Evolutionary conservation across 129 eudicot species (phyloP).

Genomic region (Helianthus tuberosus): DNA sequence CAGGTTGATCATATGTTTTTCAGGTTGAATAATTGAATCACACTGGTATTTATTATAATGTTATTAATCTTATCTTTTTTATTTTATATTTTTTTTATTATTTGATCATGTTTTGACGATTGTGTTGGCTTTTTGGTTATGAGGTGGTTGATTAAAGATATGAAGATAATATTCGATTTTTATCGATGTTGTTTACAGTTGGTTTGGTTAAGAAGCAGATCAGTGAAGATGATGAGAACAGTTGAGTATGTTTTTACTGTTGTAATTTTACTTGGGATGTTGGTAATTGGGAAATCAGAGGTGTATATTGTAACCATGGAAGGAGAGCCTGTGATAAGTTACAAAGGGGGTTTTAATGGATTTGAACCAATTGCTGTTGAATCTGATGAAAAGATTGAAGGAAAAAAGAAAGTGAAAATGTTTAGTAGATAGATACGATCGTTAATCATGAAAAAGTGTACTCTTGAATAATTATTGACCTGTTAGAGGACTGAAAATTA

Average conservation of each 20-base stretch:
- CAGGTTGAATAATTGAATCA: conserved; percentile 36
- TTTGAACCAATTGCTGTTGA: conserved; percentile 88
- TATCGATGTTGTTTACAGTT: conserved; percentile 13
- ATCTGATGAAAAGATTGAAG: conserved; percentile 72
- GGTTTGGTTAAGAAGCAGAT: conserved; percentile 36
- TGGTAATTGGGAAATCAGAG: conserved; percentile 56
- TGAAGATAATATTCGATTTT: background rate
- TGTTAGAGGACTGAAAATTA: too few species aligned
- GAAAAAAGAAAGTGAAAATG: too few species aligned
- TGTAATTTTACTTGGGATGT: conserved; percentile 41
- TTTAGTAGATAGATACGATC: too few species aligned
- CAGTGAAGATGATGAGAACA: conserved; percentile 59
- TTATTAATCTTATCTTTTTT: background rate
- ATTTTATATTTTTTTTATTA: too few species aligned
- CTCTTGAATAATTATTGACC: too few species aligned
- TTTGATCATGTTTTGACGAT: background rate
- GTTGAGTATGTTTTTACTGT: conserved; percentile 33
- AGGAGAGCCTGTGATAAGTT: conserved; percentile 93
- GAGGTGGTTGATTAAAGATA: background rate
- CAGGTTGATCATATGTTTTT: conserved; percentile 38
- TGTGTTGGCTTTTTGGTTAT: background rate
- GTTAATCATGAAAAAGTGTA: too few species aligned
- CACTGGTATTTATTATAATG: conserved; percentile 12
- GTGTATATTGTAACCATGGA: conserved; percentile 80
- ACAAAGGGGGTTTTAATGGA: conserved; percentile 78